A percentile compares a stretch with the other conserved stretches of the same genome.
Evolutionary conservation across 106 monocot species (phyloP).

Genomic region (Ottelia alismoides): DNA sequence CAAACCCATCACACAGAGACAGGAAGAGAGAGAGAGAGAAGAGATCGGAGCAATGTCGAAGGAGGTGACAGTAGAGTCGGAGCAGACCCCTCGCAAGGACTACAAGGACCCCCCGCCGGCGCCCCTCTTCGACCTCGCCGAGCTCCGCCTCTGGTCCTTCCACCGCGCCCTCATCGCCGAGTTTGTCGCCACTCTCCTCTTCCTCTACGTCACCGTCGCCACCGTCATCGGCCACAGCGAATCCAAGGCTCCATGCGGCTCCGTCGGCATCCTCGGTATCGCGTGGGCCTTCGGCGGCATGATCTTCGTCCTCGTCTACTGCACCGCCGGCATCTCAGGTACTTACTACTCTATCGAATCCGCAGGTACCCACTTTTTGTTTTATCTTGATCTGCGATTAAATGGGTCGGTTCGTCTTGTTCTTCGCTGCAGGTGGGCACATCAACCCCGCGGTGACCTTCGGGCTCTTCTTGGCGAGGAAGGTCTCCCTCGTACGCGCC

Average conservation of each 20-base stretch:
- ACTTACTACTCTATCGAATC: no score
- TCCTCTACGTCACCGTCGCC: conserved; percentile 10
- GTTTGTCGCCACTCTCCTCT: no score
- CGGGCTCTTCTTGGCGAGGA: no score
- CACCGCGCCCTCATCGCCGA: conserved; percentile 10
- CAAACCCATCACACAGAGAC: no score
- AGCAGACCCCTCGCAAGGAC: conserved; percentile 3
- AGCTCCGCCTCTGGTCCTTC: conserved; percentile 16
- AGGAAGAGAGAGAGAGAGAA: background rate
- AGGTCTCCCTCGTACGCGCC: no score
- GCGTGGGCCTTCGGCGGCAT: conserved; percentile 93
- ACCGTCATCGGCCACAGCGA: conserved; percentile 12
- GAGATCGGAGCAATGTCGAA: conserved; percentile 17
- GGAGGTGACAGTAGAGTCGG: conserved; percentile 16
- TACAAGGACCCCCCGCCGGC: conserved; percentile 8
- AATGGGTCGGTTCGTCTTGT: no score
- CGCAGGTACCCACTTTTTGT: no score
- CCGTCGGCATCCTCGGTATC: conserved; percentile 63
- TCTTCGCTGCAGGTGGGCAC: no score
- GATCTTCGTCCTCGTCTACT: conserved; percentile 93
- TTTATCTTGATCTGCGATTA: no score
- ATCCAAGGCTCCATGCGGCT: no score
- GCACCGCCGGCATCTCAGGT: conserved; percentile 97
- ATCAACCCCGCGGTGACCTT: no score
- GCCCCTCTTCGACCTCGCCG: background rate